These are phyloP conservation scores for Phytophthora syringae DNA, from an alignment of 352 stramenopile genomes.

Conservation along the genomic window DNA sequence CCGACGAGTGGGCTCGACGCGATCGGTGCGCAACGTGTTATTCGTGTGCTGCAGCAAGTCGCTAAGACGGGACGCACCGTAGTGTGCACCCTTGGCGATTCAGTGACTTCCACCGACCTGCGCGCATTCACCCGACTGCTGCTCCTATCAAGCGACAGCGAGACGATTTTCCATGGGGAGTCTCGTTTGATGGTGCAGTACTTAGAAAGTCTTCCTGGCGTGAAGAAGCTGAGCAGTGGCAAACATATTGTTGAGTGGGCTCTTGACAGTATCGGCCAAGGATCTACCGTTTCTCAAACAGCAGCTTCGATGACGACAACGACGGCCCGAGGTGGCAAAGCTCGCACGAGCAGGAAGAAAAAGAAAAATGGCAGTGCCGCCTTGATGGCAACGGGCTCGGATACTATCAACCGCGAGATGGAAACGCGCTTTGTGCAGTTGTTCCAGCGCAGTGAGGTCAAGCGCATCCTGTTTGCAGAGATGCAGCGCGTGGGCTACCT, in stretches of 20 bases:
- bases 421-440: conserved; percentile 29
- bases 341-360: conserved; percentile 23
- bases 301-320: conserved; percentile 14
- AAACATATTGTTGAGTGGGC: conserved; percentile 33
- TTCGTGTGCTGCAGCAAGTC: conserved; percentile 29
- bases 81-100: conserved; percentile 29
- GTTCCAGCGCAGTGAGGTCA: conserved; percentile 34
- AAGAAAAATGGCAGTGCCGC: conserved; percentile 15
- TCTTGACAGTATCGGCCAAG: conserved; percentile 26
- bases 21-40: conserved; percentile 18
- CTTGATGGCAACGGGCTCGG: conserved; percentile 8
- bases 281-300: neutral
- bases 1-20: conserved; percentile 28
- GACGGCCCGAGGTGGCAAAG: conserved; percentile 5
- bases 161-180: conserved; percentile 35
- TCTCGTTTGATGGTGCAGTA: conserved; percentile 24
- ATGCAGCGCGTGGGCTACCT: conserved; percentile 33
- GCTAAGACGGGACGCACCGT: conserved; percentile 30
- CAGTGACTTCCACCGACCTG: conserved; percentile 12
- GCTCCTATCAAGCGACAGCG: conserved; percentile 28
- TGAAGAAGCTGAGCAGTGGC: conserved; percentile 27
- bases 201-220: conserved; percentile 22
- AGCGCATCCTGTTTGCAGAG: conserved; percentile 20
- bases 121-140: conserved; percentile 29
- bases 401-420: conserved; percentile 14